Evolutionary conservation across 768 basidiomycete species (phyloP).

Genomic region (Podaxis sp.): DNA sequence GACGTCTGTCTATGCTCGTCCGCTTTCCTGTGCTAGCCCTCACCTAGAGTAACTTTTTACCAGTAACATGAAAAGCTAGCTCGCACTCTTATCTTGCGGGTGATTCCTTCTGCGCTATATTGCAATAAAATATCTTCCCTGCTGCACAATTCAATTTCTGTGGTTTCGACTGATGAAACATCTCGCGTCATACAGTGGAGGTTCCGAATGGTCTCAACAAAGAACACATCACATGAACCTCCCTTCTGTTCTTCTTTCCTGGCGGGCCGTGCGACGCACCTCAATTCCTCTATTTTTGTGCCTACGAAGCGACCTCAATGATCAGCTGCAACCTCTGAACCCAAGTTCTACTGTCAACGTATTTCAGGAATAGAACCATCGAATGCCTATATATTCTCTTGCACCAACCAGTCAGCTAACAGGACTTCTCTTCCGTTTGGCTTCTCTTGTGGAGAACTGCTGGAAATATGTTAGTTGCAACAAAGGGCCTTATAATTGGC

Average conservation of each 20-base stretch:
- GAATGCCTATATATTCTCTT: background rate
- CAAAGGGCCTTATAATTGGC: background rate
- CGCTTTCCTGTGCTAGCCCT: too few species aligned
- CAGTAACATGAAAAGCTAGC: too few species aligned
- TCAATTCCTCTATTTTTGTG: conserved; percentile 1
- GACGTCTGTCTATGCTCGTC: too few species aligned
- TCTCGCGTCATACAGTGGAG: too few species aligned
- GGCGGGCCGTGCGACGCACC: background rate
- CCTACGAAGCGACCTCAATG: background rate
- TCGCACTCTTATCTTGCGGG: too few species aligned
- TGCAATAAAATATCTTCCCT: too few species aligned
- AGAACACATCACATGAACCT: background rate
- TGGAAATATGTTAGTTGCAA: background rate
- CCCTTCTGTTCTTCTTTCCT: background rate
- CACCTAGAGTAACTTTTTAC: too few species aligned
- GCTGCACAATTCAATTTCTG: too few species aligned
- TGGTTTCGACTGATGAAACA: too few species aligned
- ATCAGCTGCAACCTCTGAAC: background rate
- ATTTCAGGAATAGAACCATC: background rate
- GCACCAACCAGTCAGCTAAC: background rate
- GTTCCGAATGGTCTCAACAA: background rate
- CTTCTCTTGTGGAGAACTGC: background rate
- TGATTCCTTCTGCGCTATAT: too few species aligned
- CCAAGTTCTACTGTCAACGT: background rate
- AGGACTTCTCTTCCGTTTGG: background rate